Evolutionary conservation across 495 filamentous ascomycete species (phyloP), one percentile per base, ranked within the genome.

Genomic region (Lasiosphaeriaceae sp.): DNA sequence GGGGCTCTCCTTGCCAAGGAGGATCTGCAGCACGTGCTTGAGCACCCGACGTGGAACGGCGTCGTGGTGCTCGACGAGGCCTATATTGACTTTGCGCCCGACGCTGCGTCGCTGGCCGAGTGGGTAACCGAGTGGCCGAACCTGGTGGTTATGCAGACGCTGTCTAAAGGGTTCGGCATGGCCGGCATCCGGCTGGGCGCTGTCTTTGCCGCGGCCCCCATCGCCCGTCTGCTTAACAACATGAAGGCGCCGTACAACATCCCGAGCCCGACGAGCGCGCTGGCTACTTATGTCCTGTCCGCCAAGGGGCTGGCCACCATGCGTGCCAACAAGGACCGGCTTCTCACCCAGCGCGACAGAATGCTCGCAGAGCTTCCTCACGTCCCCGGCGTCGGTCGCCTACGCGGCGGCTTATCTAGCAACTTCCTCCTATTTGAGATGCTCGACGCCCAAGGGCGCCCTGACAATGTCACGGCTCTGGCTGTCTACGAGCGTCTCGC

Each of bases 161-260:
- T 97, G 12, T 92, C 88, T 65, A 98, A 98, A 71, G 94, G 90
- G 0, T 98, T 98, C 65, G 94, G 94, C 2, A 80, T 98, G 55
- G 94, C 94, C 2, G 94, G 94, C 16, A 96, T 97, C 64, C 80
- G 94, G 3, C 71, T 91, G 1, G 88, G 88, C 19, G 84, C 76
- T 0, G 83, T 82, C 1, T 90, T 91, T 59, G 76, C 86, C 1
- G 66, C 74, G 3, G 69, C 77, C 0, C 72, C 73, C 2, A 81
- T 91, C 53, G 86, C 88, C 11, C 60, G 69, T 11, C 72, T 98
- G 19, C 79, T 97, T 14, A 98, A 98, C 71, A 89, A 78, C 61
- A 74, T 98, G 48, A 97, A 97, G 72, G 95, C 95, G 3, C 94
- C 94, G 9, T 98, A 98, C 71, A 97, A 96, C 69, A 85, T 97